Evolutionary conservation across 306 rosid species (phyloP), one percentile per base, ranked within the genome.

Genomic region (Vigna reflexopilosa): DNA sequence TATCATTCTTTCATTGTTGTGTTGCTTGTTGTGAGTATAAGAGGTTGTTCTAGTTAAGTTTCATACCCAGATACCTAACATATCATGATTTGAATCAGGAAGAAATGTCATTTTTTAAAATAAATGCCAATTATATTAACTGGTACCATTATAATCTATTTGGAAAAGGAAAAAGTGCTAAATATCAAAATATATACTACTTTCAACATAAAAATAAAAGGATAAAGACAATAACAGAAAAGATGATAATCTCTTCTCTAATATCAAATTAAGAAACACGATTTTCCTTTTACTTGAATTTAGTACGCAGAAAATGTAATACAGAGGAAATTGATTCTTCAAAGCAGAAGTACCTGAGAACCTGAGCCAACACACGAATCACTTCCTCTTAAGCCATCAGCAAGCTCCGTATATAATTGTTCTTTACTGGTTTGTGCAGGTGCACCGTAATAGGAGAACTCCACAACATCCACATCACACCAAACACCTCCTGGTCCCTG

Each of bases 401-500:
- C 98, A 67, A 96, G 93, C 81, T 88, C 96, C 4, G 98, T 91
- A 77, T 96, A 93, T 66, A 96, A 61, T 64, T 96, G 98, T 67
- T 96, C 99, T 83, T 93, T 96, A 47, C 97, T 98, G 48, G 97
- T 88, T 79, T 87, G 87, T 17, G 94, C 99, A 34, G 99, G 99
- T 65, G 97, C 95, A 45, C 98, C 99, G 79, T 77, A 91, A 83
- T 96, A 96, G 36, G 98, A 89, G 90, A 96, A 96, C 82, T 96
- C 99, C 77, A 96, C 97, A 77, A 96, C 98, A 85, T 96, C 99
- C 75, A 96, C 98, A 70, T 96, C 98, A 83, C 99, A 96, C 99
- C 99, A 96, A 63, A 96, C 97, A 69, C 99, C 99, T 81, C 99
- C 99, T 22, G 99, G 99, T 63, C 99, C 99, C 99, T 96, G 84